These are phyloP conservation scores for Hymenoscyphus occultus DNA, from an alignment of 2,329 filamentous ascomycete species.

Conservation along the genomic window DNA sequence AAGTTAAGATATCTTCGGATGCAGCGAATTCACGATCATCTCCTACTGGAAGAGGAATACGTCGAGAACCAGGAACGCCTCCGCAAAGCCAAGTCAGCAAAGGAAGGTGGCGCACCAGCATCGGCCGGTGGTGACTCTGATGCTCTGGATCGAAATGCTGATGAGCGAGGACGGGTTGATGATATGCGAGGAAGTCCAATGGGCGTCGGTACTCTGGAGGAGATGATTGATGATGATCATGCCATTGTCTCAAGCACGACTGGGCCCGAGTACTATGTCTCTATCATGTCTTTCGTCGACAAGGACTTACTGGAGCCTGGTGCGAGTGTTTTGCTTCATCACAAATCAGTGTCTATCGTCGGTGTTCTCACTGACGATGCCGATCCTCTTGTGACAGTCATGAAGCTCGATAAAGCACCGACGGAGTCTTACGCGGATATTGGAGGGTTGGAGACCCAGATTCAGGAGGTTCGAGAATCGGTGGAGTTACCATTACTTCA, in stretches of 20 bases:
- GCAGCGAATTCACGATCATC: constrained; percentile 97
- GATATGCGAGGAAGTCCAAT: constrained; percentile 98
- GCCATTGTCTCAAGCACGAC: constrained; percentile 97
- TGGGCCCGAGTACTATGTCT: constrained; percentile 97
- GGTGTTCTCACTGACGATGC: constrained; percentile 95
- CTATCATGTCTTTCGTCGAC: constrained; percentile 99
- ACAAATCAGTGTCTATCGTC: constrained; percentile 97
- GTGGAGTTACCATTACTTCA: constrained; percentile 93
- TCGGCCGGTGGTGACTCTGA: constrained; percentile 65
- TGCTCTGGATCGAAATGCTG: constrained; percentile 79
- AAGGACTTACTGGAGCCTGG: constrained; percentile 97
- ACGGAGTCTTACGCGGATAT: constrained; percentile 99
- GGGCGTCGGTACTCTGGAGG: constrained; percentile 95
- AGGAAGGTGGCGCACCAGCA: constrained; percentile 61
- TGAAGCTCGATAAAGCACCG: constrained; percentile 98
- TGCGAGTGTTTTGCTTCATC: constrained; percentile 89
- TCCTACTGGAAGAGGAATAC: constrained; percentile 95
- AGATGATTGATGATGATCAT: constrained; percentile 99
- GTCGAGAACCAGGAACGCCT: constrained; percentile 98
- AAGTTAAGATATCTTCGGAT: constrained; percentile 95
- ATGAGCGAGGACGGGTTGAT: constrained; percentile 91
- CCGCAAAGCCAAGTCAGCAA: constrained; percentile 83
- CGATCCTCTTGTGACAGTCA: constrained; percentile 92
- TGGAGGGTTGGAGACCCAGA: constrained; percentile 90
- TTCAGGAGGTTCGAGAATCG: constrained; percentile 96